Evolutionary conservation across 2,329 filamentous ascomycete genomes (phyloP), one percentile per base, ranked within the genome.

Genomic region (Fusarium irregulare): DNA sequence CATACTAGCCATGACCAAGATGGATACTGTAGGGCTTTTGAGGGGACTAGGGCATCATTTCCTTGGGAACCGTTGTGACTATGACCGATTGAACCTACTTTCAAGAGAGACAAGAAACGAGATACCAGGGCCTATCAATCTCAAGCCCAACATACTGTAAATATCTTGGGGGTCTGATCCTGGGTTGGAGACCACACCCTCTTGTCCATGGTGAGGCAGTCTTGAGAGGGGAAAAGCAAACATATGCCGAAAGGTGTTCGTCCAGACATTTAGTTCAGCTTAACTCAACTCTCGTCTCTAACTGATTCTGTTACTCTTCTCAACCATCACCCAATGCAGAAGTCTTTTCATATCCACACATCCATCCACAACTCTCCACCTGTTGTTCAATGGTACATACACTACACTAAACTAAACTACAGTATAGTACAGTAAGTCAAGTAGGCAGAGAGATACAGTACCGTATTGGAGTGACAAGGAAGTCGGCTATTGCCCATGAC

Each of bases 21-120:
- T 30, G 51, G 37, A 55, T 55, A 45, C 25, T 68, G 28, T 37
- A 71, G 68, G 67, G 63, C 63, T 70, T 66, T 71, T 44, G 41
- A 66, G 46, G 55, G 49, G 49, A 42, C 49, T 53, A 53, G 49
- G 25, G 21, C 20, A 42, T 28, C 34, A 42, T 53, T 53, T 53
- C 49, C 49, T 14, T 10, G 37, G 50, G 56, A 70, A 49, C 62
- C 62, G 67, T 70, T 70, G 40, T 30, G 45, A 47, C 27, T 25
- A 47, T 28, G 32, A 46, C 30, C 42, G 40, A 45, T 40, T 20
- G 28, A n/a, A 37, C 34, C 18, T 37, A 37, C 34, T 40, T 42
- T 60, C 58, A 32, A 45, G 28, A 37, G 44, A 20, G 45, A 53
- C 25, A 55, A 32, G 37, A 55, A 50, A 49, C 46, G 59, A 55